Conservation (phyloP, 768 basidiomycete species). For the Suillus subaureus region DNA sequence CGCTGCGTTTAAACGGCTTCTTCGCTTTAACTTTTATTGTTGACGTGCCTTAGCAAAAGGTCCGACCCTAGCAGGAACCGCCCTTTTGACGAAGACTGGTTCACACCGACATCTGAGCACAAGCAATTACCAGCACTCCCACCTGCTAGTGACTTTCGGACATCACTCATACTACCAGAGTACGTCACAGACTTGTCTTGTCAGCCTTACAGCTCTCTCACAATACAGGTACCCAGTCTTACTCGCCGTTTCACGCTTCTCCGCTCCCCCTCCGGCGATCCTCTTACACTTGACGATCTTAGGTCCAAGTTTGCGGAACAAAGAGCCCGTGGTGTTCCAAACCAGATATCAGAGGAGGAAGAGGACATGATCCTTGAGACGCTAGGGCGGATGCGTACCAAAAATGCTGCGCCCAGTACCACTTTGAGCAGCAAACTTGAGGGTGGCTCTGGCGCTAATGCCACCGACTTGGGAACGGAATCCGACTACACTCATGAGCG, state of each 20-base stretch:
- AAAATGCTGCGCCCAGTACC: constrained; percentile 25
- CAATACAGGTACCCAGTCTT: constrained; percentile 51
- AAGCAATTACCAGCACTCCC: constrained; percentile 59
- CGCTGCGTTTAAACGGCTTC: constrained; percentile 21
- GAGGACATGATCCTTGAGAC: constrained; percentile 84
- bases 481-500: constrained; percentile 36
- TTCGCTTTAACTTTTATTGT: constrained; percentile 22
- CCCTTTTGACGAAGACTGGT: constrained; percentile 38
- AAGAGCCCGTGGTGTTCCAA: constrained; percentile 64
- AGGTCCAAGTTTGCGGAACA: constrained; percentile 73
- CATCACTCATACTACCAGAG: constrained; percentile 85
- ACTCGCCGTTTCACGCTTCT: constrained; percentile 82
- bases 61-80: constrained; percentile 63
- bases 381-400: constrained; percentile 55
- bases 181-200: constrained; percentile 43
- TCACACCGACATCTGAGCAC: constrained; percentile 37
- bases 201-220: constrained; percentile 15
- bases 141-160: constrained; percentile 77
- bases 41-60: constrained; percentile 59
- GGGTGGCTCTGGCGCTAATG: constrained; percentile 18
- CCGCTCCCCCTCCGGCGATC: constrained; percentile 65
- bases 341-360: constrained; percentile 79
- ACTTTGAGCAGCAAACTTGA: constrained; percentile 18
- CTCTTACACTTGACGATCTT: constrained; percentile 66
- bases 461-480: constrained; percentile 23